phyloP scores from a whole-genome alignment of 2,329 filamentous ascomycete species.

The Trichoderma sp. region DNA sequence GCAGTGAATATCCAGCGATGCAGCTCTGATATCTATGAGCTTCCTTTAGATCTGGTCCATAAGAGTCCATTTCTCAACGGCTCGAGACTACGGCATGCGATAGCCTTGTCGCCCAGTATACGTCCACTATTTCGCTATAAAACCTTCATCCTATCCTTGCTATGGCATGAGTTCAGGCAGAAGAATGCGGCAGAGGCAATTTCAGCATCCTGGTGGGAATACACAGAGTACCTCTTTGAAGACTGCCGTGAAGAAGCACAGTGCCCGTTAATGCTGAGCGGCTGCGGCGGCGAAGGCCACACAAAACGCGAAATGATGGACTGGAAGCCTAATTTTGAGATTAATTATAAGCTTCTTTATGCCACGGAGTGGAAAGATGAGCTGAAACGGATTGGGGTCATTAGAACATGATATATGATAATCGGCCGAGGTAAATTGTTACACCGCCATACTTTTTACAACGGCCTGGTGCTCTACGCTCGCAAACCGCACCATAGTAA shows the following conservation, averaged over 20 bases:
- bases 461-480: neutral
- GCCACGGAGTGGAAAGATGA: slow-evolving; percentile 6
- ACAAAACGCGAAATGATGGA: slow-evolving; percentile 7
- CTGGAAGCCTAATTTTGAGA: slow-evolving; percentile 2
- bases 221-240: slow-evolving; percentile 5
- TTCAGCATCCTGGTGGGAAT: slow-evolving; percentile 11
- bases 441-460: neutral
- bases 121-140: slow-evolving; percentile 9
- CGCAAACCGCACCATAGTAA: neutral
- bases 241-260: neutral
- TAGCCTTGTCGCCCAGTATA: neutral
- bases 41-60: neutral
- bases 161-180: slow-evolving; percentile 14
- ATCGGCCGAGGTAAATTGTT: neutral
- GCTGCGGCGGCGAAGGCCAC: slow-evolving; percentile 13
- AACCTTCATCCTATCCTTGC: neutral
- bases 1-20: slow-evolving; percentile 7
- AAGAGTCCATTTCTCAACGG: slow-evolving; percentile 1
- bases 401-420: neutral
- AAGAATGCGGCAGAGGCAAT: slow-evolving; percentile 3
- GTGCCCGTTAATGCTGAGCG: slow-evolving; percentile 1
- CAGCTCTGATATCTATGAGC: neutral
- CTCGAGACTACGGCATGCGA: neutral
- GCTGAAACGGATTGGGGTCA: neutral
- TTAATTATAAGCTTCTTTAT: slow-evolving; percentile 14